Evolutionary conservation across 148 eudicot genomes (phyloP).

Genomic region (Selenicereus undatus): DNA sequence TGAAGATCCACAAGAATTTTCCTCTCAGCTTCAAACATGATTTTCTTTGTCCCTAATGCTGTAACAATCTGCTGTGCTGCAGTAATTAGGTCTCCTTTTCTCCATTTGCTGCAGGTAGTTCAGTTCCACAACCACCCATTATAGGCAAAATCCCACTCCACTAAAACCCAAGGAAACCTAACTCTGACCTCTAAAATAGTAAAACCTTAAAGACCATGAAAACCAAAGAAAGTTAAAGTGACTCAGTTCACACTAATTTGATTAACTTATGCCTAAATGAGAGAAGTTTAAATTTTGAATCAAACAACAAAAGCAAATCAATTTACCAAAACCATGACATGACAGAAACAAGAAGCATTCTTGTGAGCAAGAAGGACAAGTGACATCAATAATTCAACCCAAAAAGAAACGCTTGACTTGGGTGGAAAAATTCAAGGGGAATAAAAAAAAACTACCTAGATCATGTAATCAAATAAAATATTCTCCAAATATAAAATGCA

Average conservation of each 20-base stretch:
- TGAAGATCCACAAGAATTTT: slow-evolving; percentile 58
- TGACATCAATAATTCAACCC: background rate
- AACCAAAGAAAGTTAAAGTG: background rate
- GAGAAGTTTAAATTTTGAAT: background rate
- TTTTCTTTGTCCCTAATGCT: slow-evolving; percentile 46
- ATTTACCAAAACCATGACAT: background rate
- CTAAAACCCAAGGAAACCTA: slow-evolving; percentile 20
- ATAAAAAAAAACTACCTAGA: background rate
- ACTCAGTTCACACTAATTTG: slow-evolving; percentile 17
- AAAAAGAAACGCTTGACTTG: background rate
- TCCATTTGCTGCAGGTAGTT: slow-evolving; percentile 19
- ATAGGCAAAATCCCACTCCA: slow-evolving; percentile 23
- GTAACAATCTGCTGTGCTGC: slow-evolving; percentile 56
- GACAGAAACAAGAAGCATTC: background rate
- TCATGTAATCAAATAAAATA: background rate
- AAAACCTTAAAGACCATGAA: slow-evolving; percentile 23
- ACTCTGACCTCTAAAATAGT: slow-evolving; percentile 20
- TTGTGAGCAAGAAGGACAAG: background rate
- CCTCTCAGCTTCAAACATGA: slow-evolving; percentile 48
- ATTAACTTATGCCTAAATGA: background rate
- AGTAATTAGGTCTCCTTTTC: slow-evolving; percentile 64
- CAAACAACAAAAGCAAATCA: slow-evolving; percentile 1
- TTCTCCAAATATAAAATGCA: background rate
- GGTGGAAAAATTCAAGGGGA: background rate
- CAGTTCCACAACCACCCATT: slow-evolving; percentile 52